Evolutionary conservation across 805 yeast species (phyloP).

Genomic region (Hanseniaspora lindneri): DNA sequence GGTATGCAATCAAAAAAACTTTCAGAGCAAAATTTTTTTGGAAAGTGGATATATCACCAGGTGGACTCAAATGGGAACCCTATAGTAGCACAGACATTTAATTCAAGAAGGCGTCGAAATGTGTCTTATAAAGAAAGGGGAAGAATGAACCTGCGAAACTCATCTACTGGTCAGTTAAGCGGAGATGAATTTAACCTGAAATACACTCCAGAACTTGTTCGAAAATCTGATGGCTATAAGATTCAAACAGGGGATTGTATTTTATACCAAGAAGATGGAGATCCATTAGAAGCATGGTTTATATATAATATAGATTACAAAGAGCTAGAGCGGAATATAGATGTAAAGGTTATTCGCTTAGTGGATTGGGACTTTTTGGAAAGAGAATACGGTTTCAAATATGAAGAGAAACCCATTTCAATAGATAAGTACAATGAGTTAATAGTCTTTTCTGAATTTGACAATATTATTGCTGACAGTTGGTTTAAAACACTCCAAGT

Average conservation of each 20-base stretch:
- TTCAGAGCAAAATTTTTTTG: not conserved
- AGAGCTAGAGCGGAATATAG: not conserved
- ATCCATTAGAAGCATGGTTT: slow-evolving; percentile 1
- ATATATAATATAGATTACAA: not conserved
- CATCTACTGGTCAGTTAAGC: no score
- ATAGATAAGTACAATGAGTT: not conserved
- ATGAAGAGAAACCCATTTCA: no score
- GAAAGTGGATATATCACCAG: not conserved
- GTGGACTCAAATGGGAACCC: not conserved
- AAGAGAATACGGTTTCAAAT: not conserved
- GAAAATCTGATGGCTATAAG: not conserved
- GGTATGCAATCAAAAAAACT: no score
- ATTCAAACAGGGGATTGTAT: not conserved
- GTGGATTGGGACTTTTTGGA: slow-evolving; percentile 5
- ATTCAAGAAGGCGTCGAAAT: not conserved
- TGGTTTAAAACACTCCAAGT: not conserved
- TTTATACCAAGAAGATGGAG: not conserved
- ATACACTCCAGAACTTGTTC: not conserved
- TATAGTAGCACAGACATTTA: not conserved
- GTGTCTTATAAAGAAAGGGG: not conserved
- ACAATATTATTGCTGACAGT: not conserved
- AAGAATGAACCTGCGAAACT: no score
- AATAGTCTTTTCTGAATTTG: slow-evolving; percentile 1
- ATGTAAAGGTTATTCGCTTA: not conserved
- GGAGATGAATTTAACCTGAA: not conserved